phyloP scores from a whole-genome alignment of 1,284 basidiomycete genomes.

The Ustilago shanxiensis region DNA sequence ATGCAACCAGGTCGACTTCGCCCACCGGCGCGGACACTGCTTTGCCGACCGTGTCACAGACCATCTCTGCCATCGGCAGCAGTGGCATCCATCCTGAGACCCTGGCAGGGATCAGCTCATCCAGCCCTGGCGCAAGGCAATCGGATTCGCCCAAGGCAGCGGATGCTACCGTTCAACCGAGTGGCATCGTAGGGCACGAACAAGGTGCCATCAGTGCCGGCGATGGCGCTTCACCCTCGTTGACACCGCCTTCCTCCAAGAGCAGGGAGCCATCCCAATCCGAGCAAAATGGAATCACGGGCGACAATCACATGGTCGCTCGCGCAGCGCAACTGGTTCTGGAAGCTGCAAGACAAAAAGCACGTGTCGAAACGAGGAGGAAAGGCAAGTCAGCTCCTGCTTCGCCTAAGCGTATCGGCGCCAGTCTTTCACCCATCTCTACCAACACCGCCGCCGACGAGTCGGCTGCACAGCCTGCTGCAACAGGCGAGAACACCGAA shows the following conservation, averaged over 20 bases:
- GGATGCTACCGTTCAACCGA: background rate
- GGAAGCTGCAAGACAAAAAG: conserved; percentile 53
- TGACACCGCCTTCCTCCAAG: conserved; percentile 28
- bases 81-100: conserved; percentile 46
- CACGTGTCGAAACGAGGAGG: conserved; percentile 42
- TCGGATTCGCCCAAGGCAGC: background rate
- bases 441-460: conserved; percentile 10
- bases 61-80: conserved; percentile 32
- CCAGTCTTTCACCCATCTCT: conserved; percentile 27
- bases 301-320: conserved; percentile 48
- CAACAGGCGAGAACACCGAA: background rate
- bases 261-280: conserved; percentile 24
- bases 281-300: conserved; percentile 12
- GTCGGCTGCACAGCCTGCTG: background rate
- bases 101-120: conserved; percentile 12
- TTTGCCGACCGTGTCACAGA: conserved; percentile 36
- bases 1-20: background rate
- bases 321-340: conserved; percentile 54
- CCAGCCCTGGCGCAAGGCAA: conserved; percentile 2
- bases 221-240: conserved; percentile 14
- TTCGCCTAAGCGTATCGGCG: conserved; percentile 37
- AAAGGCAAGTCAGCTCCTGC: conserved; percentile 49
- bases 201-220: conserved; percentile 13
- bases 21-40: background rate
- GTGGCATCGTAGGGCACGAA: background rate